Percentiles rank a stretch among this genome's conserved stretches.
phyloP scores from a whole-genome alignment of 2,329 filamentous ascomycete genomes.

The Botrytis pseudocinerea region DNA sequence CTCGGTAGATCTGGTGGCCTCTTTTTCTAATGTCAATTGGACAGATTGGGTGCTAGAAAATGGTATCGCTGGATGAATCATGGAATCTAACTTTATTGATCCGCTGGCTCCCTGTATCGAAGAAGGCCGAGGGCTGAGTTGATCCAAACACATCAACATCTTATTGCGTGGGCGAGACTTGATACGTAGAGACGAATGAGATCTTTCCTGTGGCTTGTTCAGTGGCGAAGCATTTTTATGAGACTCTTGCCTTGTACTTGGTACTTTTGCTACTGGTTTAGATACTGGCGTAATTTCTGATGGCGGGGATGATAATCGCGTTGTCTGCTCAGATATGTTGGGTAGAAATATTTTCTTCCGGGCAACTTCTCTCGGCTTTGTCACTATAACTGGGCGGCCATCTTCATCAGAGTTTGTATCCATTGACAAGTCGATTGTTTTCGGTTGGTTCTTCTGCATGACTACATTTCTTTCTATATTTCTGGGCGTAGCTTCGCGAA shows the following conservation, averaged over 20 bases:
- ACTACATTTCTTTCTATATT: background rate
- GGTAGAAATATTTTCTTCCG: background rate
- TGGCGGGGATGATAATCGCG: background rate
- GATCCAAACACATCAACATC: slow-evolving; percentile 40
- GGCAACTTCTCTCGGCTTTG: background rate
- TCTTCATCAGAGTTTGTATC: slow-evolving; percentile 17
- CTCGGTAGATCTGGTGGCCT: background rate
- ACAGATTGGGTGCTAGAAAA: background rate
- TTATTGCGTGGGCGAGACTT: slow-evolving; percentile 35
- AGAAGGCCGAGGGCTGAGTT: slow-evolving; percentile 26
- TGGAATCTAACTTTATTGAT: background rate
- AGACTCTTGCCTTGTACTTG: background rate
- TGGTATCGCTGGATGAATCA: background rate
- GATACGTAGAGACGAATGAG: slow-evolving; percentile 36
- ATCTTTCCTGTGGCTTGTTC: slow-evolving; percentile 10
- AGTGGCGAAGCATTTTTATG: background rate
- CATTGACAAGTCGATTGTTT: slow-evolving; percentile 14
- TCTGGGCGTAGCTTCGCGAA: background rate
- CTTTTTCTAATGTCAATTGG: background rate
- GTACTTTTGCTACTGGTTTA: background rate
- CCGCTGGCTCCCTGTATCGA: background rate
- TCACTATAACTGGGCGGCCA: background rate
- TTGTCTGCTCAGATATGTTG: background rate
- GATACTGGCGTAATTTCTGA: background rate
- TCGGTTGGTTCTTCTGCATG: background rate